Evolutionary conservation across 139 green algal species (phyloP).

Genomic region (Tetratostichococcus sp.): DNA sequence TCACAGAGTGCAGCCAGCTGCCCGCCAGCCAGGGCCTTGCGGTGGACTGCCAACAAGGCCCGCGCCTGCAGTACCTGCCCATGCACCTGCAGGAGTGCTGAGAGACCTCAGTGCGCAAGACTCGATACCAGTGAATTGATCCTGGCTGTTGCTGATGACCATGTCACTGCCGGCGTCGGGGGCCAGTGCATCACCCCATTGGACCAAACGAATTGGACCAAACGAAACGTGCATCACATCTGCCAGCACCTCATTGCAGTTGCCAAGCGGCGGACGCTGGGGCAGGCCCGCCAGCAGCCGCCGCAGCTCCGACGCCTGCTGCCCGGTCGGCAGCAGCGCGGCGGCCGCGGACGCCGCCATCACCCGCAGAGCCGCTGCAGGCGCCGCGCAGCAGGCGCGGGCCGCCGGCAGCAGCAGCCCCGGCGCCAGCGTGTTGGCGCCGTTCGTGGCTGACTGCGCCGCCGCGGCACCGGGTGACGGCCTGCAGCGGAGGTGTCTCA

Average conservation of each 20-base stretch:
- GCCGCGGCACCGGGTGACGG: background rate
- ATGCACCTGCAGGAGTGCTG: conserved; percentile 34
- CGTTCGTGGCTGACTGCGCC: background rate
- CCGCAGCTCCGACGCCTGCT: conserved; percentile 23
- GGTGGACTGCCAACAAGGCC: conserved; percentile 30
- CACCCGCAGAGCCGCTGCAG: conserved; percentile 40
- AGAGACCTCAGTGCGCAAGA: no score
- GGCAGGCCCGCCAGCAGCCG: conserved; percentile 18
- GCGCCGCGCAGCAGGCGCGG: conserved; percentile 36
- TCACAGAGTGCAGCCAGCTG: no score
- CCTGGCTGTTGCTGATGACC: no score
- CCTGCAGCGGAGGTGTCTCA: no score
- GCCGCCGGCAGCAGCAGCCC: conserved; percentile 60
- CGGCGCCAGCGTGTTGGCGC: conserved; percentile 17
- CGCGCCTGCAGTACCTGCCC: conserved; percentile 57
- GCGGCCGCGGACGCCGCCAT: conserved; percentile 62
- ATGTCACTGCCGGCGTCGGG: no score
- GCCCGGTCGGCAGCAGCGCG: conserved; percentile 54
- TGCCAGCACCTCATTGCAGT: conserved; percentile 14
- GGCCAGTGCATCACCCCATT: no score
- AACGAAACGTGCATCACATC: no score
- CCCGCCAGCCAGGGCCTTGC: background rate
- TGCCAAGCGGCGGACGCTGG: background rate
- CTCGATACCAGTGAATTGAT: no score
- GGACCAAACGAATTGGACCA: no score